Evolutionary conservation across 2,329 filamentous ascomycete species (phyloP), one percentile per base, ranked within the genome.

Genomic region (Xylariaceae sp.): DNA sequence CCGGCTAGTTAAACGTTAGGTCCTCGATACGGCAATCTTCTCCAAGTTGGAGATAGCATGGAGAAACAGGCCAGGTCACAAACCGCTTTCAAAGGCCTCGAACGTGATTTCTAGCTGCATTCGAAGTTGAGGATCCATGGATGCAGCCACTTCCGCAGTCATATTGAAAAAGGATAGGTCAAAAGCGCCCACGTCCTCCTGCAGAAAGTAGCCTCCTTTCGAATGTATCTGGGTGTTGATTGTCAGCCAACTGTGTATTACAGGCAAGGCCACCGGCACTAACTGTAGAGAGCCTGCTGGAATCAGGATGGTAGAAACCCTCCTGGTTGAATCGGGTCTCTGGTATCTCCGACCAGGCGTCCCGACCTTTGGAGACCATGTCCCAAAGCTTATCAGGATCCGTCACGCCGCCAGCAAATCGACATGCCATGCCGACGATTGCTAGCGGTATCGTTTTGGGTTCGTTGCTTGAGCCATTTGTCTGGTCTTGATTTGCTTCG

Each of bases 11-110:
- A 34, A 16, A 23, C n/a, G 9, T 23, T n/a, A n/a, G n/a, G n/a
- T n/a, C n/a, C n/a, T n/a, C n/a, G n/a, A n/a, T n/a, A n/a, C n/a
- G n/a, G n/a, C n/a, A n/a, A n/a, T n/a, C n/a, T n/a, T n/a, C n/a
- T n/a, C n/a, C n/a, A n/a, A n/a, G n/a, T n/a, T n/a, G n/a, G n/a
- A n/a, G 24, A 19, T 4, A 12, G 44, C 23, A 8, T 3, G n/a
- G n/a, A 23, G 4, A 11, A n/a, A 19, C n/a, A 11, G 4, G 11
- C 24, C 16, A 11, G 21, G 16, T 6, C n/a, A 56, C 62, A 41
- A 31, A 72, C 69, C 70, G 33, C 68, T 70, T 46, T 76, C 73
- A 0, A 73, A 53, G 0, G 71, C 67, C 9, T 67, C 65, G 14
- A 71, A 76, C 0, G 65, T 75, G 73, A 12, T 31, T 31, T 31